These are phyloP conservation scores for Ziziphus jujuba DNA, from an alignment of 306 rosid species.

Conservation along the genomic window DNA sequence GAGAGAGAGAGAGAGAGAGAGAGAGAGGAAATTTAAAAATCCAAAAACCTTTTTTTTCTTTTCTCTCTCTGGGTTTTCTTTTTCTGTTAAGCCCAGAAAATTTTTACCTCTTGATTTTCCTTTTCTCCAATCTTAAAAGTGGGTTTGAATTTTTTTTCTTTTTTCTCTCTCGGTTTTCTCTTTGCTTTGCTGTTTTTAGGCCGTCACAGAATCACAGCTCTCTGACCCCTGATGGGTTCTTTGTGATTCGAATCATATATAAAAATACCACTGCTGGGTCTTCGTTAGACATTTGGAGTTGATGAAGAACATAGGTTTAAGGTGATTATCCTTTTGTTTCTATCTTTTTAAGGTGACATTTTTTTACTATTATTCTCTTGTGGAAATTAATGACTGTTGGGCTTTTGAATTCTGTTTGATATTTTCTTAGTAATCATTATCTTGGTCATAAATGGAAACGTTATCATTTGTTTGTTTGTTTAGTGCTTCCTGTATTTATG, in stretches of 20 bases:
- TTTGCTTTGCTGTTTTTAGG: slow-evolving; percentile 5
- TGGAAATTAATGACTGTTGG: background rate
- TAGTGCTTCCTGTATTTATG: no score
- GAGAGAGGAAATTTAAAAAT: no score
- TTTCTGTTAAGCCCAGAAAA: background rate
- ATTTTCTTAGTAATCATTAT: no score
- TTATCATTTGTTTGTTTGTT: background rate
- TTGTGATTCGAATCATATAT: slow-evolving; percentile 3
- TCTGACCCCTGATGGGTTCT: slow-evolving; percentile 32
- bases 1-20: no score
- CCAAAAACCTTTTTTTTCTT: background rate
- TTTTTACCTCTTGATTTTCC: background rate
- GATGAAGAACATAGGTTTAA: slow-evolving; percentile 19
- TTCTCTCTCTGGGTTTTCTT: background rate
- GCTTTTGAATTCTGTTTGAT: no score
- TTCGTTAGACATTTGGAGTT: slow-evolving; percentile 4
- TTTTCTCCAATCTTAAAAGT: background rate
- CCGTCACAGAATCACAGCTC: background rate
- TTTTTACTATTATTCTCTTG: background rate
- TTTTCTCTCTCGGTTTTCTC: background rate
- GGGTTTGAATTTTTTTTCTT: background rate
- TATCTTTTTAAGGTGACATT: background rate
- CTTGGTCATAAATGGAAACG: no score
- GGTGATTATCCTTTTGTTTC: slow-evolving; percentile 13
- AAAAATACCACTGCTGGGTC: slow-evolving; percentile 4